Percentiles rank a stretch among this genome's conserved stretches.
Evolutionary conservation across 768 basidiomycete species (phyloP).

Genomic region (Termitomyces sp.): DNA sequence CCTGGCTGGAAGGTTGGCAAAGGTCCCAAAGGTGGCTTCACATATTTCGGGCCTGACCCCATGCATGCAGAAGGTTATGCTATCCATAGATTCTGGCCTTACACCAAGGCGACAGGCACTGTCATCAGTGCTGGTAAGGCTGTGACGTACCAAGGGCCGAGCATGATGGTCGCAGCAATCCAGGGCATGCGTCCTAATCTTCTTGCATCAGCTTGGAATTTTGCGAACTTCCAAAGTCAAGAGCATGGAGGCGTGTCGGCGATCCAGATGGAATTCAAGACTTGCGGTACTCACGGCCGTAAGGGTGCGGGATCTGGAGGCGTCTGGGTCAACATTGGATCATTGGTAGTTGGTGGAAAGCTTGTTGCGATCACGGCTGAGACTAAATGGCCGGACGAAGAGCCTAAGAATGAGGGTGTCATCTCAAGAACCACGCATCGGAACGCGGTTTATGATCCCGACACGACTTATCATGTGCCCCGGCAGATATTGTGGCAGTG

Average conservation of each 20-base stretch:
- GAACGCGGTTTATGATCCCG: conserved; percentile 56
- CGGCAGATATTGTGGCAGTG: conserved; percentile 68
- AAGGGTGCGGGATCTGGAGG: conserved; percentile 78
- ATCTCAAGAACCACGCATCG: conserved; percentile 66
- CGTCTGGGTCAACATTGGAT: conserved; percentile 82
- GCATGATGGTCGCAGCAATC: conserved; percentile 93
- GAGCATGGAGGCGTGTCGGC: conserved; percentile 74
- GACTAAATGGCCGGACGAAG: conserved; percentile 69
- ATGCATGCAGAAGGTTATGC: conserved; percentile 5
- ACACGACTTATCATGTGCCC: conserved; percentile 81
- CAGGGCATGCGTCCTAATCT: conserved; percentile 98
- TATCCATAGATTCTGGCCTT: conserved; percentile 8
- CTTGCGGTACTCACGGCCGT: conserved; percentile 72
- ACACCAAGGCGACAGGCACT: conserved; percentile 41
- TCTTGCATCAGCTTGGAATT: conserved; percentile 93
- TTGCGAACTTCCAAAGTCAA: conserved; percentile 82
- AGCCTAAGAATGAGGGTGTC: conserved; percentile 36
- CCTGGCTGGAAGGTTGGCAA: conserved; percentile 91
- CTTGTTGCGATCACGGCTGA: conserved; percentile 74
- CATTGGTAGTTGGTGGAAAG: conserved; percentile 76
- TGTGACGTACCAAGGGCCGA: conserved; percentile 50
- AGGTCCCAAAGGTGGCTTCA: not conserved
- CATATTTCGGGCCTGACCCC: conserved; percentile 3
- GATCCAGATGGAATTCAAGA: conserved; percentile 95
- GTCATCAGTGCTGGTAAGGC: conserved; percentile 65